A percentile compares a stretch with the other conserved stretches of the same genome.
These are phyloP conservation scores for Kalmusia sp. DNA, from an alignment of 2,329 filamentous ascomycete species.

Conservation along the genomic window DNA sequence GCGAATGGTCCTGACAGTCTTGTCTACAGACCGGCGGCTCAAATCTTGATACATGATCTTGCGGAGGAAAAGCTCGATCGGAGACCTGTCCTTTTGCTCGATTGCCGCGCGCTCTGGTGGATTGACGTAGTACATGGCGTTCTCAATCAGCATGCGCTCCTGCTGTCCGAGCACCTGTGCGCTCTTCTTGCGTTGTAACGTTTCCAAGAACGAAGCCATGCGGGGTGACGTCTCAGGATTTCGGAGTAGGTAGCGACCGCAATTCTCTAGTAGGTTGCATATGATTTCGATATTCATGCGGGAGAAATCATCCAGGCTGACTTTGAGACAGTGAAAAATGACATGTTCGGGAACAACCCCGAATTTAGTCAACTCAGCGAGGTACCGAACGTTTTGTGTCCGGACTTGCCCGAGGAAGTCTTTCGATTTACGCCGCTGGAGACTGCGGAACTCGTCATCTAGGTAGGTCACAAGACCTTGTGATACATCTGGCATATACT, in stretches of 20 bases:
- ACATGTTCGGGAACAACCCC: constrained; percentile 98
- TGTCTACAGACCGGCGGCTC: constrained; percentile 92
- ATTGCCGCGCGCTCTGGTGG: constrained; percentile 93
- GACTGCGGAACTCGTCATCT: constrained; percentile 94
- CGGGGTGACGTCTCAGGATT: constrained; percentile 91
- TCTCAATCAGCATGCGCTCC: constrained; percentile 97
- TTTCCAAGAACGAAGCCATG: constrained; percentile 94
- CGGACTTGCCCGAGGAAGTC: constrained; percentile 95
- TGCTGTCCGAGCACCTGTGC: constrained; percentile 95
- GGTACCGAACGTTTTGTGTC: constrained; percentile 93
- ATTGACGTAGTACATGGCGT: constrained; percentile 97
- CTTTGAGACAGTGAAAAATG: constrained; percentile 97
- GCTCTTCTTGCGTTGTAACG: constrained; percentile 91
- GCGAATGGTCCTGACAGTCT: constrained; percentile 90
- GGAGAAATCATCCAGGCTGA: constrained; percentile 96
- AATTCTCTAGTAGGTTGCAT: constrained; percentile 94
- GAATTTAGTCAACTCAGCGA: constrained; percentile 97
- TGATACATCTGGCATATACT: constrained; percentile 93
- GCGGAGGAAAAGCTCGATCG: constrained; percentile 89
- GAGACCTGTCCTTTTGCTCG: constrained; percentile 93
- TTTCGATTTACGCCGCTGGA: constrained; percentile 96
- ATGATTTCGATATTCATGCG: constrained; percentile 99
- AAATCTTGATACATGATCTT: constrained; percentile 93
- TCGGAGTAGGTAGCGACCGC: constrained; percentile 89
- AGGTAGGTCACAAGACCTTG: constrained; percentile 91